phyloP scores from a whole-genome alignment of 768 basidiomycete genomes.

The Boletus fagicola region DNA sequence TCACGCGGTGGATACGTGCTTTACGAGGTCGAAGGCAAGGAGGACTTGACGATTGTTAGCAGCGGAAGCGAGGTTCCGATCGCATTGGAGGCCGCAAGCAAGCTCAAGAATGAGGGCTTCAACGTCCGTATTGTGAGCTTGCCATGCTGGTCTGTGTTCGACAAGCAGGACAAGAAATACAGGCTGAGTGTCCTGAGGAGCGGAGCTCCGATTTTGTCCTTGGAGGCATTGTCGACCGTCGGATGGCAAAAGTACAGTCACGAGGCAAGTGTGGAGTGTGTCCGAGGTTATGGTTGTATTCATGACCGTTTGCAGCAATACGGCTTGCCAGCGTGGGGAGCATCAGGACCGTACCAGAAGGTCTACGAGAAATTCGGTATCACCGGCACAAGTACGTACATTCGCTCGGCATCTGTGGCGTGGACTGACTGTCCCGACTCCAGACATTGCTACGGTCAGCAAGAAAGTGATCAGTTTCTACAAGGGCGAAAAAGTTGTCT shows the following conservation, averaged over 20 bases:
- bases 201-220: constrained; percentile 84
- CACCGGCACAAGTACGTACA: constrained; percentile 63
- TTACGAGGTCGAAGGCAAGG: constrained; percentile 65
- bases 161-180: constrained; percentile 78
- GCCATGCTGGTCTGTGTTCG: constrained; percentile 88
- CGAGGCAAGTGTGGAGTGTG: constrained; percentile 46
- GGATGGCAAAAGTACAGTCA: constrained; percentile 92
- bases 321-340: constrained; percentile 75
- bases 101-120: constrained; percentile 73
- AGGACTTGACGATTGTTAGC: constrained; percentile 87
- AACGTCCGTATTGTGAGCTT: constrained; percentile 82
- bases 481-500: constrained; percentile 69
- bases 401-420: not conserved
- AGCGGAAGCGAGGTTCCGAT: constrained; percentile 88
- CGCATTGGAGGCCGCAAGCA: constrained; percentile 80
- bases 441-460: constrained; percentile 75
- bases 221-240: constrained; percentile 80
- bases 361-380: constrained; percentile 91
- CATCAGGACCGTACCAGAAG: constrained; percentile 86
- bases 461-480: constrained; percentile 89
- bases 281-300: not conserved
- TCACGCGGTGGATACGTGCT: constrained; percentile 86
- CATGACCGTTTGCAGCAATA: constrained; percentile 50
- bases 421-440: constrained; percentile 6
- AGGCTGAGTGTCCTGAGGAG: constrained; percentile 80